Evolutionary conservation across 1,139 yeast genomes (phyloP), one percentile per base, ranked within the genome.

Genomic region (Entelexis sorbosivorans): DNA sequence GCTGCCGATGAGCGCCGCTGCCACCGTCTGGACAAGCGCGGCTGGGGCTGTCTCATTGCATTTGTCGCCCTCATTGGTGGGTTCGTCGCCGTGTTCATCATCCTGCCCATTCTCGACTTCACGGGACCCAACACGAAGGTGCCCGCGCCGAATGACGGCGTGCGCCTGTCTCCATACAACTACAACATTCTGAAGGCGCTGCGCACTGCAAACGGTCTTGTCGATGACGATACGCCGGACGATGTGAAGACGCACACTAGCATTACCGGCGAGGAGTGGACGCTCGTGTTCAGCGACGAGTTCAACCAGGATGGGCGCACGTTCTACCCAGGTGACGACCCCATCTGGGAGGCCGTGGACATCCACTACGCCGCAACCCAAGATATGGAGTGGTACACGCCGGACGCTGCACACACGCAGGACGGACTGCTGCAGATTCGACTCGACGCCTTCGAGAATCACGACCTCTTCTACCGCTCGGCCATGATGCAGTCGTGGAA

Each of bases 401-500:
- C 95, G 2, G 95, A 85, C 64, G 93, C 93, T 5, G 77, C 71
- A 2, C 72, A 78, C 8, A 86, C 95, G 0, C 72, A 66, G 7
- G 75, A 80, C 56, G 95, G 95, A 49, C 71, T 85, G 1, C 67
- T 84, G 44, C 69, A 70, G 46, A 62, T 86, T n/a, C 72, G 79
- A 50, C 69, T 86, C 76, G 95, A 85, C 62, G 88, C 93, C 5
- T 81, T 69, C 63, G 69, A 76, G 57, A 82, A 80, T 63, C 91
- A 85, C 65, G 73, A 79, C 59, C 69, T 86, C 56, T 80, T 75
- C 62, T 86, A 85, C 66, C 73, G 94, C 56, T 81, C 91, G 0
- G 95, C 87, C 16, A 85, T 86, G 95, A 61, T 86, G 17, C 95
- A 86, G 67, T 70, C 79, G 38, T 86, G 95, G 95, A 86, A 86